phyloP scores from a whole-genome alignment of 108 stramenopile species.

The Nannochloropsis salina region DNA sequence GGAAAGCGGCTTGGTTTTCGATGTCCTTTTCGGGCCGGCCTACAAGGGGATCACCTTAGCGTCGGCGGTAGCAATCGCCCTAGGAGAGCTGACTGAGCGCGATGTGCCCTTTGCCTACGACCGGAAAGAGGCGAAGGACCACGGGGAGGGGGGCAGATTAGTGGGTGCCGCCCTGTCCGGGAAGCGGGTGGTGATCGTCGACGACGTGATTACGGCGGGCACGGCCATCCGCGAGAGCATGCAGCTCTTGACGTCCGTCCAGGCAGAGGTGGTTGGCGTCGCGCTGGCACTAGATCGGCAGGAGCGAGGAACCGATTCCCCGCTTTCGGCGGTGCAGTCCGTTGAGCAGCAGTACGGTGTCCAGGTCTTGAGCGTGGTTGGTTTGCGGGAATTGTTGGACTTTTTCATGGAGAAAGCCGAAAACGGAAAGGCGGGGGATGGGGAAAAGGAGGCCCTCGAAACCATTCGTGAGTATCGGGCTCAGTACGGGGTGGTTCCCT shows the following conservation, averaged over 20 bases:
- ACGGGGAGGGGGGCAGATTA: constrained; percentile 91
- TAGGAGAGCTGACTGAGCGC: constrained; percentile 70
- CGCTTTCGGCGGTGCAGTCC: not conserved
- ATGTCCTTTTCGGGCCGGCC: constrained; percentile 95
- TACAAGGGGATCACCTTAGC: constrained; percentile 99
- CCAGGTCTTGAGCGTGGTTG: constrained; percentile 37
- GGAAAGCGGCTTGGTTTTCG: constrained; percentile 70
- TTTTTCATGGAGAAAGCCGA: constrained; percentile 23
- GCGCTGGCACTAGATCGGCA: constrained; percentile 91
- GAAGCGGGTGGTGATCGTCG: constrained; percentile 86
- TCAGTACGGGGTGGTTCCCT: constrained; percentile 33
- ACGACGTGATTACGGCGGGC: constrained; percentile 98
- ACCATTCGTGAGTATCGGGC: constrained; percentile 31
- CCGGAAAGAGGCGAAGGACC: constrained; percentile 98
- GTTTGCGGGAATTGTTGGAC: constrained; percentile 24
- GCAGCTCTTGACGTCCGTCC: constrained; percentile 64
- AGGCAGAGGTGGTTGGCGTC: constrained; percentile 79
- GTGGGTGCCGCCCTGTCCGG: constrained; percentile 83
- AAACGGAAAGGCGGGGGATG: not conserved
- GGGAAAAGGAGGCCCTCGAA: constrained; percentile 23
- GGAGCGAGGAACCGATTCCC: constrained; percentile 56
- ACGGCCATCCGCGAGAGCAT: constrained; percentile 92
- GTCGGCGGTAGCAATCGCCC: constrained; percentile 78
- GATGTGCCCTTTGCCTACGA: constrained; percentile 88
- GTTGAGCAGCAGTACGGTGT: constrained; percentile 34